phyloP scores from a whole-genome alignment of 768 basidiomycete species.

The Fibroporia radiculosa region DNA sequence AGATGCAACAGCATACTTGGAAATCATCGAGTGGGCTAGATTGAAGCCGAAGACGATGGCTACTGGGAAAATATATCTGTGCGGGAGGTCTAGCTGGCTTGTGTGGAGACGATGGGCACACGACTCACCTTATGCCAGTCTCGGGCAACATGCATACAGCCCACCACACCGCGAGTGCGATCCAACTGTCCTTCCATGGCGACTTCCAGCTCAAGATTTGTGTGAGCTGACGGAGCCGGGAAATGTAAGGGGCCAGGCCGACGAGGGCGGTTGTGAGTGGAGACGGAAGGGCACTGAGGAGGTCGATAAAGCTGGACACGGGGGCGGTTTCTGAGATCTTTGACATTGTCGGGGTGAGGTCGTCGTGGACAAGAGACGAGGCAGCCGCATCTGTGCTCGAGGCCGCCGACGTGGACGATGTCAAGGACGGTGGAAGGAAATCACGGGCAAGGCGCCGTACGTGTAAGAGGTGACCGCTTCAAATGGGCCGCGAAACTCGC shows the following conservation, averaged over 20 bases:
- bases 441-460: not conserved
- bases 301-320: slow-evolving; percentile 27
- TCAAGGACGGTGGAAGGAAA: not conserved
- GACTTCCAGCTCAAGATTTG: slow-evolving; percentile 54
- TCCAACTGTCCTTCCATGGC: slow-evolving; percentile 53
- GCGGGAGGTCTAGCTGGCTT: not conserved
- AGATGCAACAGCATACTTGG: slow-evolving; percentile 14
- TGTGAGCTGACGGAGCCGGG: slow-evolving; percentile 30
- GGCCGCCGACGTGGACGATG: not conserved
- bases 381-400: not conserved
- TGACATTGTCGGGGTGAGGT: slow-evolving; percentile 6
- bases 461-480: not conserved
- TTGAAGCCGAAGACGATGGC: slow-evolving; percentile 33
- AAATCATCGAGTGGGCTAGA: slow-evolving; percentile 20
- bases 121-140: slow-evolving; percentile 31
- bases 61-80: slow-evolving; percentile 51
- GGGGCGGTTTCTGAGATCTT: slow-evolving; percentile 6
- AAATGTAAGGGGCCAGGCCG: slow-evolving; percentile 48
- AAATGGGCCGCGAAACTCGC: not conserved
- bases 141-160: slow-evolving; percentile 52
- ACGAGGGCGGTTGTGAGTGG: slow-evolving; percentile 56
- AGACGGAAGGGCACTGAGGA: slow-evolving; percentile 53
- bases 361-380: not conserved
- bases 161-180: slow-evolving; percentile 73
- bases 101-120: not conserved